Base-by-base conservation (phyloP, 441 rosid genomes). In the Aleurites moluccanus region DNA sequence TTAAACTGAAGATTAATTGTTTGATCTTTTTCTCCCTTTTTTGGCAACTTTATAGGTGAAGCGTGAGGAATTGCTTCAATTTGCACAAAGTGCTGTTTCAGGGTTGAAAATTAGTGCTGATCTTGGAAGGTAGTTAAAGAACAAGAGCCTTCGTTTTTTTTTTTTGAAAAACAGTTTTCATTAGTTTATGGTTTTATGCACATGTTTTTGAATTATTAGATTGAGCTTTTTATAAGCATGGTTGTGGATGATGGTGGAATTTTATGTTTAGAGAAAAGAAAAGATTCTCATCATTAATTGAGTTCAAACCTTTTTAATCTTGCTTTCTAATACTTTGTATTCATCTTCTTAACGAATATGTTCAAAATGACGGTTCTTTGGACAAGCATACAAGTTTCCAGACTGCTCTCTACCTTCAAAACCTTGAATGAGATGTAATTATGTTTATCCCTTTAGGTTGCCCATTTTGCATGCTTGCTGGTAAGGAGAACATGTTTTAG, bases 11-110 rank as follows among this genome's bases (percentile, higher is more conserved):
- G 76, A 38, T 67, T 77, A 15, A 38, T 49, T 63, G 45, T 79
- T 62, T 75, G 64, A 71, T 44, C 33, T 59, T 33, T 69, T 47
- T n/a, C 65, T 59, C 61, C 16, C 35, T 61, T 62, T 56, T 25
- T 67, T 55, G 75, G 73, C 50, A n/a, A 49, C 38, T 80, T 72
- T 82, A n/a, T 76, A 96, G 99, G 99, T 91, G 78, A 96, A 96
- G 88, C 88, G 91, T 64, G 99, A 96, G 83, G 99, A 96, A 80
- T 79, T 96, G 80, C 98, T 96, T 85, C 99, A 93, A 69, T 96
- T 96, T 87, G 97, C 93, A 35, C 98, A 88, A 86, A 77, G 84
- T 67, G 96, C 99, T 73, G 85, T 96, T 81, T 79, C 97, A n/a
- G 97, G 99, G 70, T 86, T 96, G 86, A 96, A 96, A 85, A 81